These are phyloP conservation scores for Lachancea mirantina DNA, from an alignment of 805 yeast genomes.

Conservation along the genomic window DNA sequence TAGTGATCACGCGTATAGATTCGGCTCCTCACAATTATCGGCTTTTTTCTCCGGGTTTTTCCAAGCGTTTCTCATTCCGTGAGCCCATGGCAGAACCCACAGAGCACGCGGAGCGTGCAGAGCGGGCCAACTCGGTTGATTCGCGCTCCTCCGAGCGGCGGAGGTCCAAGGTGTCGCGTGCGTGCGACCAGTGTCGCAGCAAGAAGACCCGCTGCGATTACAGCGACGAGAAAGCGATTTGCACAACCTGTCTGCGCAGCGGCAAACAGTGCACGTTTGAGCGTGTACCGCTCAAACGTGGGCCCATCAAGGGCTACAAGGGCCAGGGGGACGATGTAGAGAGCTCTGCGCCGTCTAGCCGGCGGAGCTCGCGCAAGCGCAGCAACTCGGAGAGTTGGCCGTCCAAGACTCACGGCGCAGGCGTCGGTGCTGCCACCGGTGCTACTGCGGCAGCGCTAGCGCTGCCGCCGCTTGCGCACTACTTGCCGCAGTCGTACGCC, in stretches of 20 bases:
- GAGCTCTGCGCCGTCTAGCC: conserved; percentile 1
- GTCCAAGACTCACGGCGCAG: conserved; percentile 1
- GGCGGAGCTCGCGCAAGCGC: conserved; percentile 6
- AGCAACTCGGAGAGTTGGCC: conserved; percentile 5
- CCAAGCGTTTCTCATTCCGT: too few relatives aligned
- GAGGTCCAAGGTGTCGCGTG: conserved; percentile 67
- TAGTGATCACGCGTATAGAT: too few relatives aligned
- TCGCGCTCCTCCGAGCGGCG: conserved; percentile 33
- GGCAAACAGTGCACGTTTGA: conserved; percentile 60
- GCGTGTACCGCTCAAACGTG: conserved; percentile 67
- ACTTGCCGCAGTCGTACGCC: conserved; percentile 16
- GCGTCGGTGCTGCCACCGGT: too few relatives aligned
- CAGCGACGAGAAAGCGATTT: conserved; percentile 43
- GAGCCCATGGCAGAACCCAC: too few relatives aligned
- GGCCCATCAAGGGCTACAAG: conserved; percentile 71
- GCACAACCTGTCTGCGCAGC: conserved; percentile 57
- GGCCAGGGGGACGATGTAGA: conserved; percentile 16
- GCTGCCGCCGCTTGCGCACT: conserved; percentile 30
- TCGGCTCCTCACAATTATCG: too few relatives aligned
- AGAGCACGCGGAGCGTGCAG: too few relatives aligned
- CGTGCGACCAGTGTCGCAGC: conserved; percentile 74
- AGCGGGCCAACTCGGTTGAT: neutral
- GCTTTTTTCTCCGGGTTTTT: too few relatives aligned
- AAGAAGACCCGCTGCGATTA: conserved; percentile 71
- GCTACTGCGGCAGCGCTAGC: conserved; percentile 16